These are phyloP conservation scores for Rhynchospora pubera DNA, from an alignment of 176 grass and related monocot species.

Conservation along the genomic window DNA sequence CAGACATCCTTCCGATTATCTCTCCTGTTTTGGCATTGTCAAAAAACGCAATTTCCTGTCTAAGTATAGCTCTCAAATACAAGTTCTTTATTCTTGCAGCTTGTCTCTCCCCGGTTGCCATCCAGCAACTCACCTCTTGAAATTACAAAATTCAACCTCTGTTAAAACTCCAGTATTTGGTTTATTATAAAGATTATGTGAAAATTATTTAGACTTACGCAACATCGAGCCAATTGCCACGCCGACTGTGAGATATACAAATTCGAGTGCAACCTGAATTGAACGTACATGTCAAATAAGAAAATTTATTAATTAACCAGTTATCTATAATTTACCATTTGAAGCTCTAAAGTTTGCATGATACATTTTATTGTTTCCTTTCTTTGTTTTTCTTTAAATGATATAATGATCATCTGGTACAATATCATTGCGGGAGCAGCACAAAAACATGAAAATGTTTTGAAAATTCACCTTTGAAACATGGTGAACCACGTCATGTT, in stretches of 20 bases:
- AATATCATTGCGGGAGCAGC: background rate
- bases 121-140: constrained; percentile 74
- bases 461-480: constrained; percentile 33
- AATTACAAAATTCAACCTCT: background rate
- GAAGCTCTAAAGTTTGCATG: background rate
- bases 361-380: background rate
- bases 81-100: constrained; percentile 42
- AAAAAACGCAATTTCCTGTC: constrained; percentile 61
- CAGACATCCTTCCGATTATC: constrained; percentile 56
- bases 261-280: constrained; percentile 37
- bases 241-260: constrained; percentile 40
- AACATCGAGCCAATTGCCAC: constrained; percentile 39
- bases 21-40: constrained; percentile 58
- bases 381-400: background rate
- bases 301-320: background rate
- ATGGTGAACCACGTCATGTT: constrained; percentile 13
- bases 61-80: constrained; percentile 53
- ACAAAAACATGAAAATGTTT: background rate
- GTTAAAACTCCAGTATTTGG: background rate
- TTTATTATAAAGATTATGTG: background rate
- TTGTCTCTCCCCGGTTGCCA: constrained; percentile 63
- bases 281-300: background rate
- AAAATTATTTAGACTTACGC: constrained; percentile 33
- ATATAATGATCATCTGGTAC: background rate
- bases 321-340: background rate